These are phyloP conservation scores for Hypericum androsaemum DNA, from an alignment of 345 rosid genomes.

Conservation along the genomic window DNA sequence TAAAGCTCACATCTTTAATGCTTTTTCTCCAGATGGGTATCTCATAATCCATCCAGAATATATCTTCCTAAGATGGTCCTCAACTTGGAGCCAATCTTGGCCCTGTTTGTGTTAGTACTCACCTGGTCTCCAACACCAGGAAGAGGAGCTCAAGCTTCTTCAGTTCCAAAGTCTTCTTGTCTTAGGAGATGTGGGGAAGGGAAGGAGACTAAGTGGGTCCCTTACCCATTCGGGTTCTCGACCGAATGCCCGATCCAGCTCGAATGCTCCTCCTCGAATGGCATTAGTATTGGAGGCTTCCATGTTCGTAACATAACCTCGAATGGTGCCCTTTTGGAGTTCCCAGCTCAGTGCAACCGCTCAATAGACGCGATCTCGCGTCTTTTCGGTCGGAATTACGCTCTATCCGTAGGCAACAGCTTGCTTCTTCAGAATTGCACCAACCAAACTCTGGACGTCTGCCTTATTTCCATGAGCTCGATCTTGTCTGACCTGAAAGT, in stretches of 20 bases:
- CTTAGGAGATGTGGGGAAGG: constrained; percentile 24
- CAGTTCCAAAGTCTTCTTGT: constrained; percentile 9
- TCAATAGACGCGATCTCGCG: constrained; percentile 7
- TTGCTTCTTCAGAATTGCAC: constrained; percentile 51
- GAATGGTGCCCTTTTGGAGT: constrained; percentile 21
- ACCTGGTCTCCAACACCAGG: too few relatives aligned
- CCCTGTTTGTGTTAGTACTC: too few relatives aligned
- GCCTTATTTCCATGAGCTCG: constrained; percentile 28
- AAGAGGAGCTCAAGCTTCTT: too few relatives aligned
- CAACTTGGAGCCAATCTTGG: too few relatives aligned
- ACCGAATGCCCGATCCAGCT: constrained; percentile 34
- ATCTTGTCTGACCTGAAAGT: constrained; percentile 12
- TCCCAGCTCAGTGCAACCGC: constrained; percentile 44
- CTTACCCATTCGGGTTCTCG: constrained; percentile 80
- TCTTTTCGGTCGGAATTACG: constrained; percentile 33
- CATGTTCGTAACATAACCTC: constrained; percentile 45
- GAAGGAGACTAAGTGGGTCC: constrained; percentile 13
- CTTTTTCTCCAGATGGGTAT: too few relatives aligned
- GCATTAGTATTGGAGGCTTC: constrained; percentile 35
- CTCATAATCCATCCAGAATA: too few relatives aligned
- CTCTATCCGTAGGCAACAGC: constrained; percentile 38
- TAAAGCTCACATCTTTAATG: not conserved
- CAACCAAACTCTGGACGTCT: constrained; percentile 8
- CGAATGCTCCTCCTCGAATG: constrained; percentile 15
- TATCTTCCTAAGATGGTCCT: too few relatives aligned